Evolutionary conservation across 2,329 filamentous ascomycete genomes (phyloP).

Genomic region (Sporothrix dimorphospora): DNA sequence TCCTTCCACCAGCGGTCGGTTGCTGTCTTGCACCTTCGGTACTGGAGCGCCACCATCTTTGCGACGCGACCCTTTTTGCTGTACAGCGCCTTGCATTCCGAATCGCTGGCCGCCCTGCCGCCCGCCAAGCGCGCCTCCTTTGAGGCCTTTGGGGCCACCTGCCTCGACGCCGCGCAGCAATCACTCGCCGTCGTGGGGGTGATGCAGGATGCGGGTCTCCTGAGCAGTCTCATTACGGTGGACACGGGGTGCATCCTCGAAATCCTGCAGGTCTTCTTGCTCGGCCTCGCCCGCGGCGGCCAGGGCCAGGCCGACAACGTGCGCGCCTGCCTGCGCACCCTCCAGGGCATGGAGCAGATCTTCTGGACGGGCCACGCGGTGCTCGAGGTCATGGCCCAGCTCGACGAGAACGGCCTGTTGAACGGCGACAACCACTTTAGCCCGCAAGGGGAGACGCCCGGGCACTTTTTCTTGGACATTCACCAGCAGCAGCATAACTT

Average conservation of each 20-base stretch:
- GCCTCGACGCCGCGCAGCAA: constrained; percentile 35
- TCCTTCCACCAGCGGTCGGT: constrained; percentile 37
- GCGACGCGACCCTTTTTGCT: constrained; percentile 43
- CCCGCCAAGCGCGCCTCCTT: constrained; percentile 34
- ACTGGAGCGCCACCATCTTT: constrained; percentile 35
- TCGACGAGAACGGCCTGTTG: constrained; percentile 35
- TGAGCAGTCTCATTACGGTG: constrained; percentile 36
- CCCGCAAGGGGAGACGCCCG: constrained; percentile 32
- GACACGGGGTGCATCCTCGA: constrained; percentile 36
- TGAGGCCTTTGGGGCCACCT: constrained; percentile 34
- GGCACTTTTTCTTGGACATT: constrained; percentile 34
- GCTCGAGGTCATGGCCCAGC: constrained; percentile 37
- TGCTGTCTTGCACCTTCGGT: constrained; percentile 36
- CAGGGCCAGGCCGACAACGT: constrained; percentile 28
- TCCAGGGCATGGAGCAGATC: constrained; percentile 39
- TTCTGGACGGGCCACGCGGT: constrained; percentile 37
- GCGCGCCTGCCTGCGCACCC: constrained; percentile 33
- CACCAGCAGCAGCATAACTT: constrained; percentile 25
- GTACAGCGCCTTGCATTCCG: constrained; percentile 33
- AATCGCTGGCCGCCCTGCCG: constrained; percentile 27
- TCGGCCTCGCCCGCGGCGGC: constrained; percentile 30
- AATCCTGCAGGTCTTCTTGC: constrained; percentile 37
- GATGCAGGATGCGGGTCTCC: constrained; percentile 34
- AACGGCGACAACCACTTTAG: constrained; percentile 33
- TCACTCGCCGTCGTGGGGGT: constrained; percentile 33